Evolutionary conservation across 2,329 filamentous ascomycete genomes (phyloP).

Genomic region (Dactylellina leptospora): DNA sequence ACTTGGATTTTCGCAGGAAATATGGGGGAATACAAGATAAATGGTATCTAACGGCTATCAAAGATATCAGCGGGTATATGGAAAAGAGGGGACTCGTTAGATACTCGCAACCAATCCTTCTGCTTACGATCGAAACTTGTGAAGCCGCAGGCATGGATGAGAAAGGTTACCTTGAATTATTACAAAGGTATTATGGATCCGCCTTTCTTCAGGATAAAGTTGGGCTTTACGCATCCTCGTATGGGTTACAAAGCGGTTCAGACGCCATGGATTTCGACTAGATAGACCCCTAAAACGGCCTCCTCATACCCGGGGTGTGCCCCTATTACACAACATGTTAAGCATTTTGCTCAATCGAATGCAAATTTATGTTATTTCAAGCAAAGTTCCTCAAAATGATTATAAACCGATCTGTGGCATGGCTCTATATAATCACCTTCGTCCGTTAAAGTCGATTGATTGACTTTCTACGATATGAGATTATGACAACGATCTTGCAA

Average conservation of each 20-base stretch:
- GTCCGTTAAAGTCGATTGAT: no score
- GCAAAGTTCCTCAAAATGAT: no score
- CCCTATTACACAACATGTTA: no score
- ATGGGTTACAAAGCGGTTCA: neutral
- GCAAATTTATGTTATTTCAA: no score
- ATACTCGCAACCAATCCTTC: constrained; percentile 5
- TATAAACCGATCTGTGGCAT: no score
- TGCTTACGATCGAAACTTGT: constrained; percentile 14
- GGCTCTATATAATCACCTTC: no score
- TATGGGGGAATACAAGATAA: neutral
- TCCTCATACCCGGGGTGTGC: no score
- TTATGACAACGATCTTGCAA: no score
- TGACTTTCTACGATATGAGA: no score
- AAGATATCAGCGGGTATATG: neutral
- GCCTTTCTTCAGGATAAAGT: neutral
- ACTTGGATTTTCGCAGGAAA: neutral
- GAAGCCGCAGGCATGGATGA: neutral
- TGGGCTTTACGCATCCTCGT: neutral
- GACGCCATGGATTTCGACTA: neutral
- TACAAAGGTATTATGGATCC: neutral
- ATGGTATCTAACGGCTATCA: neutral
- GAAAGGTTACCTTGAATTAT: neutral
- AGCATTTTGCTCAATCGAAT: no score
- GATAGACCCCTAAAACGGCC: no score
- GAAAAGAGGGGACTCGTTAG: neutral